phyloP scores from a whole-genome alignment of 371 early-diverging fungal species.

The Rhizomucor miehei region DNA sequence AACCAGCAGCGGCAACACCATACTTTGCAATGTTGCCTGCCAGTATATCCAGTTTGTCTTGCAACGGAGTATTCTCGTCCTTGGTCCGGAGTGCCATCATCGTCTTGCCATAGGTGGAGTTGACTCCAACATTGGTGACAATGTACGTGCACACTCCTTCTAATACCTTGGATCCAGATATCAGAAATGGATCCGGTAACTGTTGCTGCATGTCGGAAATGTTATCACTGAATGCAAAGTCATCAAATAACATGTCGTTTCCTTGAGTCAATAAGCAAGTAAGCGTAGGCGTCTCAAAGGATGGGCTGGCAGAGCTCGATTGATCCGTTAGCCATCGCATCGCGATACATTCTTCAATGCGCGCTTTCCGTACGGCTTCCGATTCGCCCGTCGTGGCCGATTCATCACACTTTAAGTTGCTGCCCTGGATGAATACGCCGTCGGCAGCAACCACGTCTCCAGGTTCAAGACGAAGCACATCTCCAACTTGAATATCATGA shows the following conservation, averaged over 20 bases:
- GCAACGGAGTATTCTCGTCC: slow-evolving; percentile 66
- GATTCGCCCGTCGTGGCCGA: slow-evolving; percentile 92
- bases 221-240: slow-evolving; percentile 6
- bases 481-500: slow-evolving; percentile 84
- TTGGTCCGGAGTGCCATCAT: slow-evolving; percentile 68
- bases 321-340: slow-evolving; percentile 3
- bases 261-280: slow-evolving; percentile 46
- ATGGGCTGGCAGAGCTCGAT: not conserved
- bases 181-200: slow-evolving; percentile 61
- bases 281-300: slow-evolving; percentile 43
- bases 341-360: slow-evolving; percentile 27
- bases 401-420: slow-evolving; percentile 86
- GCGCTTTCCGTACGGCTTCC: slow-evolving; percentile 62
- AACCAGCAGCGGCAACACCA: slow-evolving; percentile 61
- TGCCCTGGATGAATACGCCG: slow-evolving; percentile 81
- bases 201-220: not conserved
- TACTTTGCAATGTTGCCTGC: slow-evolving; percentile 73
- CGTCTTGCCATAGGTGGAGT: slow-evolving; percentile 74
- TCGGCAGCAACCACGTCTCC: slow-evolving; percentile 93
- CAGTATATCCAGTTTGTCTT: slow-evolving; percentile 62
- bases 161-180: slow-evolving; percentile 71
- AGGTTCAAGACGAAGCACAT: slow-evolving; percentile 84
- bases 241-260: not conserved
- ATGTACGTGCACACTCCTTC: slow-evolving; percentile 76
- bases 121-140: slow-evolving; percentile 65